Evolutionary conservation across 176 grass and related monocot species (phyloP).

Genomic region (Rhynchospora tenuis): DNA sequence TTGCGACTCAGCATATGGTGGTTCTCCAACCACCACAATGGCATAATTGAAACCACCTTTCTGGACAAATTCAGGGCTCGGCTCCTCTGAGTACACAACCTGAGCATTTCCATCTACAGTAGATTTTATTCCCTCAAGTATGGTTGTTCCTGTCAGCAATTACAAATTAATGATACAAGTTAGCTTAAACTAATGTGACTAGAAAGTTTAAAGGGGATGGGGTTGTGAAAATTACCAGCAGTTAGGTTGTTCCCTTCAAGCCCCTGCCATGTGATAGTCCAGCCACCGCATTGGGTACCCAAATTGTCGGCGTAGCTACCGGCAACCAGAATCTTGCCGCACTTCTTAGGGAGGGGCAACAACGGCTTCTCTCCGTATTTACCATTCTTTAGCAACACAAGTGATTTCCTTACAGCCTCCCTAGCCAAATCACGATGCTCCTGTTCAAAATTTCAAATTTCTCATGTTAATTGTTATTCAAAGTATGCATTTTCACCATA

Average conservation of each 20-base stretch:
- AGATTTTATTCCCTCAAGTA: constrained; percentile 39
- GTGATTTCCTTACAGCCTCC: constrained; percentile 64
- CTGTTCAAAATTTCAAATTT: constrained; percentile 21
- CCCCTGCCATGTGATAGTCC: constrained; percentile 74
- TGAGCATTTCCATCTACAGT: constrained; percentile 38
- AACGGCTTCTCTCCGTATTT: constrained; percentile 29
- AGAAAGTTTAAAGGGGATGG: neutral
- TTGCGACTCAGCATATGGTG: constrained; percentile 46
- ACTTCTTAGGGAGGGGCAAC: constrained; percentile 46
- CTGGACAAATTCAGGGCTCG: constrained; percentile 26
- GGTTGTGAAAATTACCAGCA: constrained; percentile 16
- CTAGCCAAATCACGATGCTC: constrained; percentile 67
- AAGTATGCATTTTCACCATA: neutral
- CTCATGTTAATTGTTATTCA: neutral
- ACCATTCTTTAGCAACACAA: constrained; percentile 55
- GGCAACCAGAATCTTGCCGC: constrained; percentile 39
- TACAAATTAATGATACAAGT: neutral
- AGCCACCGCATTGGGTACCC: constrained; percentile 71
- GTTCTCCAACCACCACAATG: constrained; percentile 53
- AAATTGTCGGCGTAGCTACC: constrained; percentile 58
- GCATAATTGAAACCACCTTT: constrained; percentile 42
- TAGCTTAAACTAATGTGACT: neutral
- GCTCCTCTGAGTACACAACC: constrained; percentile 46
- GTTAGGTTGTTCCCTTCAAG: constrained; percentile 40
- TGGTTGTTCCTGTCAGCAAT: constrained; percentile 43